Conservation (phyloP, 495 filamentous ascomycete species). For the Penicillium subrubescens region DNA sequence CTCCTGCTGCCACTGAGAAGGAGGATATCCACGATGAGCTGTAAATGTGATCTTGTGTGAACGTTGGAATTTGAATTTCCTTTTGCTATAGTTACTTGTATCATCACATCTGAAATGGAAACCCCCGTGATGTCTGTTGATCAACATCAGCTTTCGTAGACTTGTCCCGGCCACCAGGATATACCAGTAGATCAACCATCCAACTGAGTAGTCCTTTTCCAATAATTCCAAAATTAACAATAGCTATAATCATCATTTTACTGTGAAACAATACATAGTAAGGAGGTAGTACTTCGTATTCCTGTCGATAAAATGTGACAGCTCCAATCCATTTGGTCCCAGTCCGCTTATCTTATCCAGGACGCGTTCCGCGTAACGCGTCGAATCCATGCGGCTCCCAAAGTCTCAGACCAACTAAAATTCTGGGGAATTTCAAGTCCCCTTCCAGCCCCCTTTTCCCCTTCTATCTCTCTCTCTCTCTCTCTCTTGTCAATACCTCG, state of each 20-base stretch:
- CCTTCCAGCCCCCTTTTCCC: neutral
- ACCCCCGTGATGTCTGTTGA: neutral
- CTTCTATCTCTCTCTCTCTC: too few species aligned
- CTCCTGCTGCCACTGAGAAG: slow-evolving; percentile 34
- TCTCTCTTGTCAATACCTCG: too few species aligned
- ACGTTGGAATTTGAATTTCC: slow-evolving; percentile 17
- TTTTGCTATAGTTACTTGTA: slow-evolving; percentile 22
- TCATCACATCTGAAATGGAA: slow-evolving; percentile 18
- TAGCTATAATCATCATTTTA: too few species aligned
- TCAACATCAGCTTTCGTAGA: neutral
- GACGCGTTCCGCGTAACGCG: slow-evolving; percentile 26
- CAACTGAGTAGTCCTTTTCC: too few species aligned
- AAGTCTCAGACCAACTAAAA: neutral
- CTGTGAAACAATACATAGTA: neutral
- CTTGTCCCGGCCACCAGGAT: neutral
- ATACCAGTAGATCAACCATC: neutral
- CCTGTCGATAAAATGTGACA: neutral
- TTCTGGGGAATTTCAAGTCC: neutral
- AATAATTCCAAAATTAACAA: too few species aligned
- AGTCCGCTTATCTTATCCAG: slow-evolving; percentile 15
- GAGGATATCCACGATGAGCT: slow-evolving; percentile 46
- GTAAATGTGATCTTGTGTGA: slow-evolving; percentile 29
- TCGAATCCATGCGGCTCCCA: slow-evolving; percentile 12
- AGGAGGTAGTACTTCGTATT: neutral
- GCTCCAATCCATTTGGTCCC: neutral